These are phyloP conservation scores for Candida golubevii DNA, from an alignment of 805 yeast species.

Conservation along the genomic window DNA sequence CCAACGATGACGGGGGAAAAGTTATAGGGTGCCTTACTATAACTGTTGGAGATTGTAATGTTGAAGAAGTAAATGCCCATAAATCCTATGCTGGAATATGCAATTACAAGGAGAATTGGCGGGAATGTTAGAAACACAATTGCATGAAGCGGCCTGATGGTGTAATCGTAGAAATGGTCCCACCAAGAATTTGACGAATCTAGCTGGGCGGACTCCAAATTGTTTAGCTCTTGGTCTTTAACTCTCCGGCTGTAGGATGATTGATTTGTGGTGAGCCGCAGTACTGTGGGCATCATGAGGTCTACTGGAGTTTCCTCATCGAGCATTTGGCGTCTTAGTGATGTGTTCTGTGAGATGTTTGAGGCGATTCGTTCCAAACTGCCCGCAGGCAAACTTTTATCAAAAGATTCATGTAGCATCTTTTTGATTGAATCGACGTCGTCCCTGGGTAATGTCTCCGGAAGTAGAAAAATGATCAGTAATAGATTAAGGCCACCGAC, in stretches of 20 bases:
- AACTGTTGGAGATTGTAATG: conserved; percentile 63
- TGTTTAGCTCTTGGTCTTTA: conserved; percentile 20
- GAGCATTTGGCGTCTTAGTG: conserved; percentile 9
- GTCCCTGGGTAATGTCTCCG: conserved; percentile 72
- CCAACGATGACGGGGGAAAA: conserved; percentile 66
- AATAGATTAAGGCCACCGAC: conserved; percentile 52
- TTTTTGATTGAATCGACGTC: conserved; percentile 45
- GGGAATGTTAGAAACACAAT: conserved; percentile 62
- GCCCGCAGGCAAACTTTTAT: conserved; percentile 12
- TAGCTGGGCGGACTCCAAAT: conserved; percentile 1
- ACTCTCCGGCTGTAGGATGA: conserved; percentile 29
- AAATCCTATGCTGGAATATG: conserved; percentile 68
- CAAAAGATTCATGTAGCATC: conserved; percentile 5
- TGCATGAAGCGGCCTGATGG: conserved; percentile 58
- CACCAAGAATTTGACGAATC: conserved; percentile 1
- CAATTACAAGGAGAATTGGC: conserved; percentile 64
- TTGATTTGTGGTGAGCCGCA: conserved; percentile 32
- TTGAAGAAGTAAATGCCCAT: conserved; percentile 69
- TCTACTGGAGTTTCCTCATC: conserved; percentile 37
- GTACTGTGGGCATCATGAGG: conserved; percentile 35
- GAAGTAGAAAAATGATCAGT: conserved; percentile 53
- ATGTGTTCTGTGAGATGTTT: conserved; percentile 23
- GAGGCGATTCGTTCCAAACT: conserved; percentile 32
- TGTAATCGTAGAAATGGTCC: conserved; percentile 38
- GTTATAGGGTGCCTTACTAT: conserved; percentile 62